Evolutionary conservation across 331 rosid species (phyloP).

Genomic region (Pyracantha coccinea): DNA sequence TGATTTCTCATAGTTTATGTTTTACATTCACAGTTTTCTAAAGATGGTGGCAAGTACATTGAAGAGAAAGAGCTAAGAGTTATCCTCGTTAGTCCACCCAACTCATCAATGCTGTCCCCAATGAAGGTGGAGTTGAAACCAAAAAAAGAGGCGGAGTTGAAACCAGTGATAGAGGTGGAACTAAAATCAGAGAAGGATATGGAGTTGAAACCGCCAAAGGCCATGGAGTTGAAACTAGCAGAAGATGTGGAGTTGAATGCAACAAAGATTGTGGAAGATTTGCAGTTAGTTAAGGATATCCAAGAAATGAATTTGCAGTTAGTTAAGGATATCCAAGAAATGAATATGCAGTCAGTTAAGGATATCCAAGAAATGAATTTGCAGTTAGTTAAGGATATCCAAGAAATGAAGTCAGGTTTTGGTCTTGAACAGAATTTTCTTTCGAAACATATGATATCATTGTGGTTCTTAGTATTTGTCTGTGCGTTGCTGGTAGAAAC

Average conservation of each 20-base stretch:
- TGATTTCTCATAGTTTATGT: constrained; percentile 13
- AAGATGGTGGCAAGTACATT: constrained; percentile 45
- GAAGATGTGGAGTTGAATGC: constrained; percentile 4
- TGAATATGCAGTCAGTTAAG: no score
- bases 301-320: no score
- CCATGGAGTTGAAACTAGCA: background rate
- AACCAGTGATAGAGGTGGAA: constrained; percentile 3
- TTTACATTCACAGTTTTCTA: constrained; percentile 53
- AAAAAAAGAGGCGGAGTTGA: background rate
- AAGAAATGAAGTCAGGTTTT: constrained; percentile 80
- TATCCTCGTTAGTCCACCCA: constrained; percentile 43
- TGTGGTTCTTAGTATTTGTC: constrained; percentile 7
- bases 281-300: no score
- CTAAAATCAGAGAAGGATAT: constrained; percentile 1
- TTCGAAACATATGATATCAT: constrained; percentile 5
- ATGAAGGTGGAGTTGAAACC: constrained; percentile 34
- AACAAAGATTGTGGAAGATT: constrained; percentile 7
- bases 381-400: constrained; percentile 41
- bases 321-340: no score
- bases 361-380: no score
- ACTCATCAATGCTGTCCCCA: constrained; percentile 56
- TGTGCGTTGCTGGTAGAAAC: constrained; percentile 9
- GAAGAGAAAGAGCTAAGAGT: constrained; percentile 87
- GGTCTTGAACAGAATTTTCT: constrained; percentile 16
- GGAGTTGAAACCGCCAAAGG: constrained; percentile 10